phyloP scores from a whole-genome alignment of 2,329 filamentous ascomycete genomes.

The Fusarium robinianum region DNA sequence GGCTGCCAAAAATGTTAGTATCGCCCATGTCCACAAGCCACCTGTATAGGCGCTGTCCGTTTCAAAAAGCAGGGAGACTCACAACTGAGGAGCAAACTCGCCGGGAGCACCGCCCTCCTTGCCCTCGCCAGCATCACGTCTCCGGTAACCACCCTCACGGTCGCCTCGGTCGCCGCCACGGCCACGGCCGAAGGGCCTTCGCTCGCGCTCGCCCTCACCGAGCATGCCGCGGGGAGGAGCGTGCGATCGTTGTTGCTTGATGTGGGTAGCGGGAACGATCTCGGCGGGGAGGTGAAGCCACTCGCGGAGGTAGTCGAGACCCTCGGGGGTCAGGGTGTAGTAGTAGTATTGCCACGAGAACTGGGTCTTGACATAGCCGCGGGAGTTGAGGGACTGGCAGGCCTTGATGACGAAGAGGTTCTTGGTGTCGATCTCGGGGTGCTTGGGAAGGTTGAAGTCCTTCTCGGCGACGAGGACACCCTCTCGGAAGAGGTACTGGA shows the following conservation, averaged over 20 bases:
- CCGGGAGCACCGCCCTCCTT: slow-evolving; percentile 93
- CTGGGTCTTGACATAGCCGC: slow-evolving; percentile 99
- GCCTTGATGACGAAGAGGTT: slow-evolving; percentile 99
- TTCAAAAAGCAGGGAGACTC: slow-evolving; percentile 46
- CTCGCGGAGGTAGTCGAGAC: slow-evolving; percentile 99
- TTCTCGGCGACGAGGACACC: slow-evolving; percentile 96
- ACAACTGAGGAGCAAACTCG: slow-evolving; percentile 91
- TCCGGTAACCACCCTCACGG: slow-evolving; percentile 89
- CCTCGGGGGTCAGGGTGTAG: slow-evolving; percentile 99
- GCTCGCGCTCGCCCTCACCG: slow-evolving; percentile 81
- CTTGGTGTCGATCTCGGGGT: slow-evolving; percentile 98
- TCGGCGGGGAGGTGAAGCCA: slow-evolving; percentile 99
- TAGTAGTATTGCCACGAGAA: slow-evolving; percentile 99
- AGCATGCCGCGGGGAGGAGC: slow-evolving; percentile 99
- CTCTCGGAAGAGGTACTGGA: slow-evolving; percentile 92
- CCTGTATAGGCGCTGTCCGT: neutral
- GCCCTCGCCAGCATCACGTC: slow-evolving; percentile 82
- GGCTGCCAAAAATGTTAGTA: slow-evolving; percentile 58
- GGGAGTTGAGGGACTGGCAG: slow-evolving; percentile 95
- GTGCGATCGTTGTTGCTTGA: slow-evolving; percentile 99
- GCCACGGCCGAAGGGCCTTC: slow-evolving; percentile 82
- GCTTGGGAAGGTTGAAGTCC: slow-evolving; percentile 98
- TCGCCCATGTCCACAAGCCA: slow-evolving; percentile 11
- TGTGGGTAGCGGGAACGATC: slow-evolving; percentile 99
- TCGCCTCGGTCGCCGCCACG: slow-evolving; percentile 76